phyloP scores from a whole-genome alignment of 495 filamentous ascomycete species.

The Rostrohypoxylon terebratum region DNA sequence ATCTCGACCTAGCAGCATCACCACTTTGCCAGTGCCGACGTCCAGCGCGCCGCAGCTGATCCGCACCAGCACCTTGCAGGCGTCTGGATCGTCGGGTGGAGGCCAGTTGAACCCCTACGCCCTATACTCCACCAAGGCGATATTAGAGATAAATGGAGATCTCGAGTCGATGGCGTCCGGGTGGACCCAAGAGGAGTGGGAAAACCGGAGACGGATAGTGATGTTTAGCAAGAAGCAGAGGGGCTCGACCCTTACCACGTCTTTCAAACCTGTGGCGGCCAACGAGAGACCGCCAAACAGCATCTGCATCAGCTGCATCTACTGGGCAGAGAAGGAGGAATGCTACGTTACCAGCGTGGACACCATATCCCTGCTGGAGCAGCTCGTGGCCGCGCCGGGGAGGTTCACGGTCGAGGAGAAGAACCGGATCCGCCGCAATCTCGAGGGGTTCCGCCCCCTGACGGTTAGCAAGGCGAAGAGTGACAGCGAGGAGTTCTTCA shows the following conservation, averaged over 20 bases:
- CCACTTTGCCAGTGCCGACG: constrained; percentile 49
- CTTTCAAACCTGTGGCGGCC: constrained; percentile 75
- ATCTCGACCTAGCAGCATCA: constrained; percentile 58
- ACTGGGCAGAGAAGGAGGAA: constrained; percentile 89
- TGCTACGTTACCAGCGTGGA: constrained; percentile 97
- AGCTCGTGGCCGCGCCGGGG: constrained; percentile 75
- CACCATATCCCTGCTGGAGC: constrained; percentile 91
- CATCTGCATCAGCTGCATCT: constrained; percentile 90
- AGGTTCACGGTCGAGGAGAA: constrained; percentile 96
- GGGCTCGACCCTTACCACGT: constrained; percentile 76
- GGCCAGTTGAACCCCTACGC: constrained; percentile 81
- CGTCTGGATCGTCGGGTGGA: constrained; percentile 56
- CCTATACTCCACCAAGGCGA: constrained; percentile 86
- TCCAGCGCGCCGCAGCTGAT: constrained; percentile 70
- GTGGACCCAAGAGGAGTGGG: constrained; percentile 85
- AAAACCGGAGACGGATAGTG: constrained; percentile 81
- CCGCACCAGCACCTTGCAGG: constrained; percentile 83
- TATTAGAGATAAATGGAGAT: constrained; percentile 86
- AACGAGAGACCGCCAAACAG: constrained; percentile 79
- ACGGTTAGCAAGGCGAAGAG: constrained; percentile 92
- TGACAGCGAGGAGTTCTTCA: constrained; percentile 97
- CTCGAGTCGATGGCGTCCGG: constrained; percentile 79
- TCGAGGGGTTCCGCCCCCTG: constrained; percentile 89
- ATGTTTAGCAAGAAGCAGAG: constrained; percentile 84
- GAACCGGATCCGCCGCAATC: constrained; percentile 93